Evolutionary conservation across 768 basidiomycete species (phyloP).

Genomic region (Boletus barrowsii): DNA sequence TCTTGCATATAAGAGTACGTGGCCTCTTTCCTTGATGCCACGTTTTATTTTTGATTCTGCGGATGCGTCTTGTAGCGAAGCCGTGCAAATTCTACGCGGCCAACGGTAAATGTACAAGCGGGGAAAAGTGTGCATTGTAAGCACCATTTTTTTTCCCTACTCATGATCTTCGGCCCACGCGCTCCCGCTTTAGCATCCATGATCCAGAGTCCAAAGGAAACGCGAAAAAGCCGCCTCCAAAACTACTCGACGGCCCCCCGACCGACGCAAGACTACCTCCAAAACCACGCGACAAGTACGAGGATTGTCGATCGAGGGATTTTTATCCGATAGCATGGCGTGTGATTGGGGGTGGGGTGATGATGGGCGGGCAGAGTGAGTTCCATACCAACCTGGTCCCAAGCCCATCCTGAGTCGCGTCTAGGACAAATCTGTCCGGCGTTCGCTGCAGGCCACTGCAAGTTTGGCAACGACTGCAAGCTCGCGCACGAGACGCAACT

Average conservation of each 20-base stretch:
- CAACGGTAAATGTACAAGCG: slow-evolving; percentile 49
- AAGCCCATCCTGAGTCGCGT: neutral
- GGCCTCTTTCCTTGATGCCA: neutral
- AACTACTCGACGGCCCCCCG: neutral
- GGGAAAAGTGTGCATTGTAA: slow-evolving; percentile 59
- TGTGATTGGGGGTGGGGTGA: slow-evolving; percentile 77
- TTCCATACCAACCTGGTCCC: neutral
- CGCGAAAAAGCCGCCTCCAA: neutral
- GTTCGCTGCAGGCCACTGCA: slow-evolving; percentile 24
- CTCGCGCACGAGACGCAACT: slow-evolving; percentile 29
- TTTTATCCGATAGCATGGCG: slow-evolving; percentile 72
- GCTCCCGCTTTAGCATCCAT: slow-evolving; percentile 41
- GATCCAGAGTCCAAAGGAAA: slow-evolving; percentile 21
- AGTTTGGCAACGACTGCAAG: slow-evolving; percentile 26
- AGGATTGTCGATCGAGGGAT: slow-evolving; percentile 42
- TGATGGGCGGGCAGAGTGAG: slow-evolving; percentile 46
- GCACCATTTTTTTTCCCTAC: slow-evolving; percentile 18
- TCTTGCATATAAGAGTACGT: slow-evolving; percentile 30
- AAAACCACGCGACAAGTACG: slow-evolving; percentile 28
- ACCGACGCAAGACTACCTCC: slow-evolving; percentile 19
- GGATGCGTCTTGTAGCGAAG: slow-evolving; percentile 41
- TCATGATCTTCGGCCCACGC: neutral
- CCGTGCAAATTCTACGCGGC: slow-evolving; percentile 54
- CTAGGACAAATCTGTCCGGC: slow-evolving; percentile 27
- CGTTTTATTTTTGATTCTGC: neutral